phyloP scores from a whole-genome alignment of 2,329 filamentous ascomycete species.

The Phialophora tarda region DNA sequence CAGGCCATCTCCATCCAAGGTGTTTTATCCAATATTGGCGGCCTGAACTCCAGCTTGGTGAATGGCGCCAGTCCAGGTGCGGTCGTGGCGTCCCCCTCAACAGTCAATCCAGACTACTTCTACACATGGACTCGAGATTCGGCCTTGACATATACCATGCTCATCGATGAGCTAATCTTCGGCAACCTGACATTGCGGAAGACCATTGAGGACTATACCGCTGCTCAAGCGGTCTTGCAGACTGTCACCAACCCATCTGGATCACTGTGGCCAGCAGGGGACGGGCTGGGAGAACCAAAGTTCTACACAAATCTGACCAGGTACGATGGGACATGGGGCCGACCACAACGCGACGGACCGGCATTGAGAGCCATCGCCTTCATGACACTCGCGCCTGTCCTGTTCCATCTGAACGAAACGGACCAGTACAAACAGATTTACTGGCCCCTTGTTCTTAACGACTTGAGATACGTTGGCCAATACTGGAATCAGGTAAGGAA shows the following conservation, averaged over 20 bases:
- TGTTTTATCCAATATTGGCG: slow-evolving; percentile 62
- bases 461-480: slow-evolving; percentile 73
- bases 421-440: slow-evolving; percentile 61
- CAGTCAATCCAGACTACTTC: slow-evolving; percentile 65
- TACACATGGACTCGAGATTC: slow-evolving; percentile 80
- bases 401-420: slow-evolving; percentile 35
- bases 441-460: slow-evolving; percentile 77
- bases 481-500: slow-evolving; percentile 64
- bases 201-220: slow-evolving; percentile 71
- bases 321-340: slow-evolving; percentile 68
- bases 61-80: slow-evolving; percentile 58
- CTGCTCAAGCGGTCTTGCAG: slow-evolving; percentile 68
- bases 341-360: slow-evolving; percentile 66
- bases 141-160: slow-evolving; percentile 71
- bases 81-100: slow-evolving; percentile 64
- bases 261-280: slow-evolving; percentile 54
- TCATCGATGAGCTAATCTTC: slow-evolving; percentile 70
- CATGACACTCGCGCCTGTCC: slow-evolving; percentile 39
- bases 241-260: slow-evolving; percentile 72
- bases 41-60: slow-evolving; percentile 54
- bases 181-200: slow-evolving; percentile 65
- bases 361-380: slow-evolving; percentile 45
- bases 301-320: slow-evolving; percentile 67
- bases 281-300: slow-evolving; percentile 74
- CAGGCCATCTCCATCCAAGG: slow-evolving; percentile 59